Conservation (phyloP, 441 rosid species). For the Theobroma grandiflorum region DNA sequence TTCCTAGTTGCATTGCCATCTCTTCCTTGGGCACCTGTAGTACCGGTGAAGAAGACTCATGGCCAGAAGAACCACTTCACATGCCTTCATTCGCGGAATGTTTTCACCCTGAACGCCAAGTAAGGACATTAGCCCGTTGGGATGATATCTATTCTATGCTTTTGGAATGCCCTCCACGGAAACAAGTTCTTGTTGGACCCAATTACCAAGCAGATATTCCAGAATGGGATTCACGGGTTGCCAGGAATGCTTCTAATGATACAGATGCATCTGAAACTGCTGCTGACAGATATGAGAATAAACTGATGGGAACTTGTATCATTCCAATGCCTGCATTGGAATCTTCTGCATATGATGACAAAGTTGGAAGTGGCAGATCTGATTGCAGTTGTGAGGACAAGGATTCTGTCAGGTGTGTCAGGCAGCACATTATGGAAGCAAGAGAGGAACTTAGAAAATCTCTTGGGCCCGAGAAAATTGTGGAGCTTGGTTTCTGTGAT, state of each 20-base stretch:
- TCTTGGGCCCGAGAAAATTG: conserved; percentile 46
- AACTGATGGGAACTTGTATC: conserved; percentile 36
- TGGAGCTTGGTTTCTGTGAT: conserved; percentile 55
- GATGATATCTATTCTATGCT: conserved; percentile 47
- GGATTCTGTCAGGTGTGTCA: conserved; percentile 55
- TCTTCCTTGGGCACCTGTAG: conserved; percentile 38
- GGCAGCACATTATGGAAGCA: conserved; percentile 56
- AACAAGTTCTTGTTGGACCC: conserved; percentile 52
- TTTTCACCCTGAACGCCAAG: conserved; percentile 38
- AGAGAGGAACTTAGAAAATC: conserved; percentile 40
- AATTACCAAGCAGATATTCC: conserved; percentile 65
- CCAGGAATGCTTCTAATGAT: conserved; percentile 18
- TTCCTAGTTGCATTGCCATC: conserved; percentile 35
- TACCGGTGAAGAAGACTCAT: conserved; percentile 41
- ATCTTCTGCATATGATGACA: conserved; percentile 18
- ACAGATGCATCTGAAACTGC: conserved; percentile 25
- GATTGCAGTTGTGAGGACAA: conserved; percentile 54
- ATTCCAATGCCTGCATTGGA: conserved; percentile 42
- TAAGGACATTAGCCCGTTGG: conserved; percentile 30
- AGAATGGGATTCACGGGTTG: conserved; percentile 27
- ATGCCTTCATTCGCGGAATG: conserved; percentile 38
- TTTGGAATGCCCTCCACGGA: conserved; percentile 42
- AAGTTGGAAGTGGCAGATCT: conserved; percentile 53
- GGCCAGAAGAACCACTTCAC: conserved; percentile 33
- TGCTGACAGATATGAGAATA: conserved; percentile 27